Percentiles rank a stretch among this genome's conserved stretches.
phyloP scores from a whole-genome alignment of 2,329 filamentous ascomycete species.

The Coccinonectria pachysandricola region DNA sequence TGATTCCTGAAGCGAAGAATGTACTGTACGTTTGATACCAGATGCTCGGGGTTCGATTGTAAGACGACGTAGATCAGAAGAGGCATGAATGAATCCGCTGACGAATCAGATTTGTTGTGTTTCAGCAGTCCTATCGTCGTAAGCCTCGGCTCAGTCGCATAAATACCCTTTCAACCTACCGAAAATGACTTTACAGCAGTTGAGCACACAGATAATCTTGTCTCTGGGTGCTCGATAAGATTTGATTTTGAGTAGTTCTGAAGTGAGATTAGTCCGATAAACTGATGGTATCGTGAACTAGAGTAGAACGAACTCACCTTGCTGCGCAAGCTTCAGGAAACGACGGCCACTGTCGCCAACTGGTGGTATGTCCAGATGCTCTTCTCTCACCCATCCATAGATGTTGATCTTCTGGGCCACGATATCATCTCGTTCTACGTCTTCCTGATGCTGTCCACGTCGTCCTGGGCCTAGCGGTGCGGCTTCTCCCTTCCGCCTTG shows the following conservation, averaged over 20 bases:
- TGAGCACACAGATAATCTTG: slow-evolving; percentile 96
- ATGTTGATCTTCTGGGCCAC: slow-evolving; percentile 93
- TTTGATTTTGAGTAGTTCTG: slow-evolving; percentile 90
- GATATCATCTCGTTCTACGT: slow-evolving; percentile 94
- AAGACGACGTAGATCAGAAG: slow-evolving; percentile 92
- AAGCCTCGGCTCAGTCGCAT: slow-evolving; percentile 2
- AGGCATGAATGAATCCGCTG: slow-evolving; percentile 91
- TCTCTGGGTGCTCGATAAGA: slow-evolving; percentile 94
- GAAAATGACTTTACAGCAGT: slow-evolving; percentile 99
- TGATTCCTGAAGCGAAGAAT: slow-evolving; percentile 95
- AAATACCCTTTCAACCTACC: too few relatives aligned
- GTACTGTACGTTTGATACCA: slow-evolving; percentile 97
- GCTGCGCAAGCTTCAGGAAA: slow-evolving; percentile 80
- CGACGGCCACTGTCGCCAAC: slow-evolving; percentile 78
- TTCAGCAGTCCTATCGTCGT: slow-evolving; percentile 63
- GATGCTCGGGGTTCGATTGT: slow-evolving; percentile 85
- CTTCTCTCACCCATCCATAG: slow-evolving; percentile 87
- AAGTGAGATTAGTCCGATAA: too few relatives aligned
- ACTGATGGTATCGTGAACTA: too few relatives aligned
- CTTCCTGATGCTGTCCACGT: slow-evolving; percentile 91
- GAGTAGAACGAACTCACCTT: too few relatives aligned
- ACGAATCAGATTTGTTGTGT: slow-evolving; percentile 87
- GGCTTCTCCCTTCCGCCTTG: slow-evolving; percentile 58
- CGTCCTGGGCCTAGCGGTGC: slow-evolving; percentile 68
- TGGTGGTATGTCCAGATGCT: slow-evolving; percentile 84